Percentiles rank a stretch among this genome's conserved stretches.
These are phyloP conservation scores for Ogataea nitratoaversa DNA, from an alignment of 805 yeast genomes.

Conservation along the genomic window DNA sequence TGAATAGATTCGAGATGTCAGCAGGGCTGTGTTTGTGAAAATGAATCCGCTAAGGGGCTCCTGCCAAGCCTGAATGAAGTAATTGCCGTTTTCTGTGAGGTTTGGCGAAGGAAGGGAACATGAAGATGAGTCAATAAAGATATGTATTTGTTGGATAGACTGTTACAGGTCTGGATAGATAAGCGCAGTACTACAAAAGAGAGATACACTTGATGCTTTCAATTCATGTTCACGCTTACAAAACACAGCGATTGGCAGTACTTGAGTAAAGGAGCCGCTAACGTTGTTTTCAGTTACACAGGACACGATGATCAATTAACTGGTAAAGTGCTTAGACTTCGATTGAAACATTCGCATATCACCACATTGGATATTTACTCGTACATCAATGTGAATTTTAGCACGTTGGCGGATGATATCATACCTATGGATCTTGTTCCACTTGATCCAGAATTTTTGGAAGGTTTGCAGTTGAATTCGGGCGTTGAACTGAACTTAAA, in stretches of 20 bases:
- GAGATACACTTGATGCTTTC: no score
- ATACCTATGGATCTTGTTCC: slow-evolving; percentile 13
- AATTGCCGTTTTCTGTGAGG: no score
- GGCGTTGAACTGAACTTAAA: slow-evolving; percentile 4
- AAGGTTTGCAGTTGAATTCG: not conserved
- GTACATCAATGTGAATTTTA: slow-evolving; percentile 30
- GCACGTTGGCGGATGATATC: slow-evolving; percentile 13
- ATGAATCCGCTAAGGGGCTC: no score
- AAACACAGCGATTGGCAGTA: slow-evolving; percentile 33
- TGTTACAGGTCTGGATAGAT: no score
- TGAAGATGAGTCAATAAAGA: no score
- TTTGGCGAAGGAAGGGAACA: no score
- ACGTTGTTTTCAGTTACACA: slow-evolving; percentile 39
- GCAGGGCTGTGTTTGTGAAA: no score
- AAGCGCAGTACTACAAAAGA: no score
- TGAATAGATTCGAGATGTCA: no score
- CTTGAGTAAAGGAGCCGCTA: slow-evolving; percentile 46
- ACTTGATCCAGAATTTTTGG: slow-evolving; percentile 1
- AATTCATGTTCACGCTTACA: no score
- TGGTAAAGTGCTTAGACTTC: slow-evolving; percentile 37
- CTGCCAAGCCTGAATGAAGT: no score
- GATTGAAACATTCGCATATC: slow-evolving; percentile 31
- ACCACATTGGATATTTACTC: slow-evolving; percentile 38
- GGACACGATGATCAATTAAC: slow-evolving; percentile 32
- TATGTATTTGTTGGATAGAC: no score